Evolutionary conservation across 805 yeast genomes (phyloP), one percentile per base, ranked within the genome.

Genomic region (Zygotorulaspora danielsina): DNA sequence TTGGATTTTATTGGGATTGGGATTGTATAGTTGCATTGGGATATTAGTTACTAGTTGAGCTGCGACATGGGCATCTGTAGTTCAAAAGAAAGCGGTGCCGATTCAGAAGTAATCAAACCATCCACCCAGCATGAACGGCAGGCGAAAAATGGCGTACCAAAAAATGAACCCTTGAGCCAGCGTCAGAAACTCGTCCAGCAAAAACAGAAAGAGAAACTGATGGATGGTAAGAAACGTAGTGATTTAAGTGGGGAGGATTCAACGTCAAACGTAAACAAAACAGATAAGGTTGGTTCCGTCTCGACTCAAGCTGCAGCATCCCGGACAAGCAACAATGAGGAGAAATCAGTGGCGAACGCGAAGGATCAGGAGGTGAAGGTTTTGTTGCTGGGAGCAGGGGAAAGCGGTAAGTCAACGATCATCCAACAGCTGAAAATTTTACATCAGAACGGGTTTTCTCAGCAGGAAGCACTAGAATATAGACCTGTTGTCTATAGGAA

Each of bases 351-450:
- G 17, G 32, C 17, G 16, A 26, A 19, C 10, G 16, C 26, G 15
- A 43, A 39, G 21, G 45, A 35, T 15, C 39, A 49, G 11, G 61
- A 58, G 33, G 35, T 56, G 21, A 88, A 88, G 59, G 79, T 89
- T 33, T 67, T 89, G 25, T 68, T 89, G 22, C 64, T 84, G 34
- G 93, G 98, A 4, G 84, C 96, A 0, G 98, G 97, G 11, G 64
- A 59, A 35, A 62, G 69, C 26, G 68, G 68, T 29, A 66, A 56
- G 22, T 50, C 59, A 2, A 65, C 60, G 9, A 60, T 63, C 3
- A 79, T 37, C 66, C 79, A 60, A 48, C 66, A 54, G 50, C 42
- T 55, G 39, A 63, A 54, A 53, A 65, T 54, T 41, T 38, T 51
- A 46, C 63, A 51, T 57, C 69, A 53, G 48, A 55, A 50, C 48